Evolutionary conservation across 192 early-diverging fungal species (phyloP), one percentile per base, ranked within the genome.

Genomic region (Linnemannia elongata): DNA sequence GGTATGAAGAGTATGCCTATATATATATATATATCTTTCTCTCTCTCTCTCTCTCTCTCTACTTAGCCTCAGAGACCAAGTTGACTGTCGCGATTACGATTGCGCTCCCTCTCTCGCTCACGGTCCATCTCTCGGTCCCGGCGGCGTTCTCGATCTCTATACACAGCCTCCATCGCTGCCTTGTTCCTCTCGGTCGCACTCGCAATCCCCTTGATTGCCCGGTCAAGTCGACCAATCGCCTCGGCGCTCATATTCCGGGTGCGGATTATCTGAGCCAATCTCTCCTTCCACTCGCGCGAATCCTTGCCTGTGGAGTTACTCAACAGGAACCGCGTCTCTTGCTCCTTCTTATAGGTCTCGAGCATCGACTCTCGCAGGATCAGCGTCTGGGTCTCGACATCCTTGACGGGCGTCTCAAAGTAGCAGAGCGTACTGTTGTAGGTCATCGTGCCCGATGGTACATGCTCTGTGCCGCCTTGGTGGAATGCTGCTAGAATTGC

Each of bases 321-420:
- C 75, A 91, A 41, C 42, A 91, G 38, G 49, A 87, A 91, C 17
- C 85, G 77, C 0, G 82, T 74, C 77, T 91, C 90, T 63, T 89
- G 89, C 70, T 91, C 90, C 4, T 85, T 73, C 81, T 89, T 82
- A 54, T 82, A 85, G 2, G 83, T 78, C 68, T 88, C 89, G 22
- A 79, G 60, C 76, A 91, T 90, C 35, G 81, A 75, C 18, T 87
- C 82, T 13, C 78, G 77, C 22, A 91, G 82, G 6, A 71, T 27
- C 15, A 36, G 18, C 0, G 83, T 70, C 81, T 91, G 90, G 9
- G 74, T 81, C 39, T 87, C 81, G 17, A 89, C 52, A 78, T 91
- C 90, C 35, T 75, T 69, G 22, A 77, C 72, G 17, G 90, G 90
- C 0, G 63, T 71, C 42, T 81, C 85, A 66, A 91, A 84, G 27